Evolutionary conservation across 1,284 basidiomycete species (phyloP), one percentile per base, ranked within the genome.

Genomic region (Austroboletus olivaceoglutinosus): DNA sequence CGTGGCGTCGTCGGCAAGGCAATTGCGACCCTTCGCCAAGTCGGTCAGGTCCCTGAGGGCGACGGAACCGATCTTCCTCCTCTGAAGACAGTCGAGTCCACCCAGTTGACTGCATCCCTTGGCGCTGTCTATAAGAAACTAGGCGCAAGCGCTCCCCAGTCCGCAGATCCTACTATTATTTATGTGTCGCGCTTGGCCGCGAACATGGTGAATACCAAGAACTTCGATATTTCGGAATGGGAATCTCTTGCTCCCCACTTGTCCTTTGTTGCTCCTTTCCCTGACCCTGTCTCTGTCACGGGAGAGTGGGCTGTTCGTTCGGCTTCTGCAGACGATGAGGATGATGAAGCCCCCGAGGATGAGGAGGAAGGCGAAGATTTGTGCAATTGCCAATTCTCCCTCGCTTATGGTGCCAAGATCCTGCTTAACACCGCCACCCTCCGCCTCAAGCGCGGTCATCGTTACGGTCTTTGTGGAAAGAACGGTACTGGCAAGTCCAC

Each of bases 401-500:
- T 97, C 56, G 95, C 95, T 54, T 98, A 98, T 72, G 95, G 94
- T 88, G 94, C 94, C 70, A 97, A 98, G 84, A 98, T 98, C 65
- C 74, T 98, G 64, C 85, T 98, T 70, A 97, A 98, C 81, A 96
- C 93, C 48, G 94, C 95, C 58, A 89, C 81, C 58, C 90, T 98
- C 71, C 93, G 94, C 69, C 88, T 98, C 72, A 98, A 97, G 84
- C 93, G 95, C 77, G 95, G 94, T 54, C 92, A 97, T 80, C 93
- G 95, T 70, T 98, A 98, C 74, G 94, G 94, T 85, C 88, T 98
- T 44, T 95, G 93, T 73, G 94, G 95, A 73, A 91, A 94, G 76
- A 98, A 98, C 76, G 95, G 95, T 83, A 93, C 94, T 67, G 94
- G 94, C 67, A 98, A 98, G 82, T 98, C 95, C 18, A 98, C 94